These are phyloP conservation scores for Chrysosphaeria jannelii DNA, from an alignment of 2,329 filamentous ascomycete genomes.

Conservation along the genomic window DNA sequence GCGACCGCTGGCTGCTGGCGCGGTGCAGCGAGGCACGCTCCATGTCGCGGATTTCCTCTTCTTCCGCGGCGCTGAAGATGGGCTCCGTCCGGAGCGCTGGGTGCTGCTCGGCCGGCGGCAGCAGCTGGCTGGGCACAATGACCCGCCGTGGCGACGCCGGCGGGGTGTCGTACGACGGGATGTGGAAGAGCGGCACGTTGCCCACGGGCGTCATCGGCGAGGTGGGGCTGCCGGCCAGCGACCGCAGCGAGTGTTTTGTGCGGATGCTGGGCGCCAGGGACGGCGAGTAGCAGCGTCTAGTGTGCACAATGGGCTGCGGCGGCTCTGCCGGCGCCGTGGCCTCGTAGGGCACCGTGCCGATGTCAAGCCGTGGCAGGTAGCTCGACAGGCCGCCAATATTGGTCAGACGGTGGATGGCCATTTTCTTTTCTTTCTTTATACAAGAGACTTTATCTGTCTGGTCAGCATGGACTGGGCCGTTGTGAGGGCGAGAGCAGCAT, in stretches of 20 bases:
- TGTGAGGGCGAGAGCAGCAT: conserved; percentile 1
- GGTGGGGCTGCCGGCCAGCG: conserved; percentile 3
- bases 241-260: conserved; percentile 5
- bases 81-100: background rate
- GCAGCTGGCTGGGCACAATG: background rate
- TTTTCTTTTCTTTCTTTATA: conserved; percentile 3
- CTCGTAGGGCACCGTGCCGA: conserved; percentile 29
- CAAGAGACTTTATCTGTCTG: background rate
- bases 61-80: too few relatives aligned
- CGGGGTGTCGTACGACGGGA: background rate
- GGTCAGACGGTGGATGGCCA: conserved; percentile 13
- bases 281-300: conserved; percentile 3
- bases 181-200: background rate
- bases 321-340: conserved; percentile 25
- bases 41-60: background rate
- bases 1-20: background rate
- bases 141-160: background rate
- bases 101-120: background rate
- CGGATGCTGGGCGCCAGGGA: conserved; percentile 7
- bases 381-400: conserved; percentile 16
- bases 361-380: conserved; percentile 6
- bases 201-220: background rate
- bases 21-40: background rate
- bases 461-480: background rate
- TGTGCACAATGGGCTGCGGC: conserved; percentile 18